phyloP scores from a whole-genome alignment of 805 yeast species.

The Candida sithepensis region DNA sequence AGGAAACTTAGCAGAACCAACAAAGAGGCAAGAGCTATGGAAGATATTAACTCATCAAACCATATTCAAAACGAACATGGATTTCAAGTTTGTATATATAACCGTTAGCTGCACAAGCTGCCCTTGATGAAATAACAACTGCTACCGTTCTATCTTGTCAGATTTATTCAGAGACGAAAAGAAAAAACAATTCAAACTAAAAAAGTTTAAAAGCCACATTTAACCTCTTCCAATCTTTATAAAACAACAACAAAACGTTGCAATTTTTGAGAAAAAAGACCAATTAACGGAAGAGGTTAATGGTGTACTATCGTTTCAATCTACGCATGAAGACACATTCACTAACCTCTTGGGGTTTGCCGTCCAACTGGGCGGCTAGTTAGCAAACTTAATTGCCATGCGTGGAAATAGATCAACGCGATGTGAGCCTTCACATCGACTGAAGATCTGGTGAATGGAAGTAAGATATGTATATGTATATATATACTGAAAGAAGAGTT shows the following conservation, averaged over 20 bases:
- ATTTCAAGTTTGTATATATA: no score
- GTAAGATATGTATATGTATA: background rate
- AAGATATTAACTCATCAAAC: no score
- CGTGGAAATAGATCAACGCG: conserved; percentile 1
- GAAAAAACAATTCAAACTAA: background rate
- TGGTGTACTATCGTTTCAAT: background rate
- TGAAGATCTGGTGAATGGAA: background rate
- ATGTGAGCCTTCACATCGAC: background rate
- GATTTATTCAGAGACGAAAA: background rate
- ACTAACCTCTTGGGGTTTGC: background rate
- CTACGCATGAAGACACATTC: conserved; percentile 6
- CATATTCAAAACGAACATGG: no score
- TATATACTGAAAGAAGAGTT: background rate
- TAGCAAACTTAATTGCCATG: conserved; percentile 6
- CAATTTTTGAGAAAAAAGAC: no score
- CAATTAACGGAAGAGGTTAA: background rate
- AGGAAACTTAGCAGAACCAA: no score
- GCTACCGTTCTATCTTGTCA: no score
- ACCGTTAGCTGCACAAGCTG: no score
- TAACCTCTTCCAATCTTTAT: no score
- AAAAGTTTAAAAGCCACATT: no score
- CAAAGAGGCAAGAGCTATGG: no score
- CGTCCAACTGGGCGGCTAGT: background rate
- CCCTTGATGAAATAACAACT: no score
- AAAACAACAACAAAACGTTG: background rate